Conservation (phyloP, 2,329 filamentous ascomycete species). For the Aureobasidium lini region DNA sequence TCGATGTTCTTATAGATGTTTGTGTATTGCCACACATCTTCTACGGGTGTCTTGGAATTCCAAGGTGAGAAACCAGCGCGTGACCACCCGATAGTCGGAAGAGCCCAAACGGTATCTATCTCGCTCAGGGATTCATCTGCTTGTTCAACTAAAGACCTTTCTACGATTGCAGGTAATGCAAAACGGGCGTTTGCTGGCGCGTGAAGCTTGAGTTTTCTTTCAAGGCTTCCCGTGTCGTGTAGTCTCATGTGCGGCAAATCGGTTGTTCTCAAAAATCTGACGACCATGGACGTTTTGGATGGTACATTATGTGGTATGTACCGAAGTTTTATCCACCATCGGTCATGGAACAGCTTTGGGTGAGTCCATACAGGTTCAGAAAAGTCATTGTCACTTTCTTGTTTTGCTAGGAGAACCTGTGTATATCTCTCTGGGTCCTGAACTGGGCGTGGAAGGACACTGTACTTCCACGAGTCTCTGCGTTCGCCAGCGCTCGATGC, state of each 20-base stretch:
- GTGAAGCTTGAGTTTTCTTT: conserved; percentile 21
- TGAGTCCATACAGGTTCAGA: not conserved
- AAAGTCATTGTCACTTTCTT: not conserved
- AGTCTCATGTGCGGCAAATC: conserved; percentile 21
- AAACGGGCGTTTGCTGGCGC: conserved; percentile 33
- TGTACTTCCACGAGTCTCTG: not conserved
- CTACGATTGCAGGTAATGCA: conserved; percentile 32
- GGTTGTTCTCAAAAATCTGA: conserved; percentile 33
- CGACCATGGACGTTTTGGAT: conserved; percentile 24
- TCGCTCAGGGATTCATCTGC: not conserved
- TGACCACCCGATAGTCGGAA: conserved; percentile 26
- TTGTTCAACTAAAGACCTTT: conserved; percentile 1
- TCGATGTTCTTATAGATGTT: conserved; percentile 23
- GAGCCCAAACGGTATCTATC: conserved; percentile 21
- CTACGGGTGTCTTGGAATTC: not conserved
- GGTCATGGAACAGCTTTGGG: conserved; percentile 44
- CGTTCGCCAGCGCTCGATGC: not conserved
- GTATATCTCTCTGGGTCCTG: not conserved
- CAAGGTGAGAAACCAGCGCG: conserved; percentile 9
- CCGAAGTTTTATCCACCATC: conserved; percentile 48
- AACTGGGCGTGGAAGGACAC: not conserved
- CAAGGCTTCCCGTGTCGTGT: not conserved
- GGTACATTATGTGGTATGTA: conserved; percentile 21
- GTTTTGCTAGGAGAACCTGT: not conserved
- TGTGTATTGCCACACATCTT: conserved; percentile 18